These are phyloP conservation scores for Colletotrichum ledebouriae DNA, from an alignment of 2,329 filamentous ascomycete genomes.

Conservation along the genomic window DNA sequence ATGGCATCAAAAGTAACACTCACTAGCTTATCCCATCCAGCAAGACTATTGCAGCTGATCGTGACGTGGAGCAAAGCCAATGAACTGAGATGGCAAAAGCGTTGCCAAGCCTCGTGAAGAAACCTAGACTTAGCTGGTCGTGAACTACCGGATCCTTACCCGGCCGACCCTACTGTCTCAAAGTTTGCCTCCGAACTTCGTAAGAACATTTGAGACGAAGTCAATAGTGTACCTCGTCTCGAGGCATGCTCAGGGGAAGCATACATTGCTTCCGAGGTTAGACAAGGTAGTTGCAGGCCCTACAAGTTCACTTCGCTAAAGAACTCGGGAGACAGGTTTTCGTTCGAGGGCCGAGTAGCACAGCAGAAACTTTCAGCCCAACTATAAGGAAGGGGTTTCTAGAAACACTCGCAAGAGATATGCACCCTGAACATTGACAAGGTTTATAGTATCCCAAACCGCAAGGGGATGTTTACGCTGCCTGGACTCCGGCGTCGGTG, in stretches of 20 bases:
- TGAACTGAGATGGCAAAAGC: neutral
- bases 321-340: neutral
- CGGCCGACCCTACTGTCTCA: neutral
- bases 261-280: constrained; percentile 5
- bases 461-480: too few relatives aligned
- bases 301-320: neutral
- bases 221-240: neutral
- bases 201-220: neutral
- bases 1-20: neutral
- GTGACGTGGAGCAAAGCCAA: neutral
- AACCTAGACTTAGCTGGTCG: neutral
- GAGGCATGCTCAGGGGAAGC: neutral
- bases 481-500: too few relatives aligned
- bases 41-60: neutral
- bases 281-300: neutral
- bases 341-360: constrained; percentile 7
- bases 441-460: too few relatives aligned
- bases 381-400: neutral
- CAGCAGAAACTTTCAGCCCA: neutral
- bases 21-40: neutral
- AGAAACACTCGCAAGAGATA: too few relatives aligned
- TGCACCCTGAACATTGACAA: too few relatives aligned
- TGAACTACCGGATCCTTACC: neutral
- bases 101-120: neutral
- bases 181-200: neutral